phyloP scores from a whole-genome alignment of 2,329 filamentous ascomycete genomes.

The Calonectria crousiana region DNA sequence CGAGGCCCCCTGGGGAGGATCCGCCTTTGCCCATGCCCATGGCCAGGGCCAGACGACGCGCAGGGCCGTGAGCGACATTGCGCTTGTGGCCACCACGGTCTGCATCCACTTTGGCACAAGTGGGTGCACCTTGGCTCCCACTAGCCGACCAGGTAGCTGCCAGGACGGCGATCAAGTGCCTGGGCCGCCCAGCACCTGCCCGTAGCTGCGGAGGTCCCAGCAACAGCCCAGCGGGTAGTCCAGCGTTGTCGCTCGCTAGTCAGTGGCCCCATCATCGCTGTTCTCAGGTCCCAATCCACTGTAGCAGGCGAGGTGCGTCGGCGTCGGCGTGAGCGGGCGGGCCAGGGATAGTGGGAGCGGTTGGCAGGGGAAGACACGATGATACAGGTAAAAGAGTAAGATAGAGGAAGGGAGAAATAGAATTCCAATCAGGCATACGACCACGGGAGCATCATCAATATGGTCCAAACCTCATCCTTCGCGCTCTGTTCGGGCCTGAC shows the following conservation, averaged over 20 bases:
- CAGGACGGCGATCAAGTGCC: conserved; percentile 21
- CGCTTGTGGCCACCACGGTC: conserved; percentile 7
- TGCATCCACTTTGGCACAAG: conserved; percentile 24
- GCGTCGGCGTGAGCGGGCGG: not conserved
- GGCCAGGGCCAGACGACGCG: not conserved
- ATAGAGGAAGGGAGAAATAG: not conserved
- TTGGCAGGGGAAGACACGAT: not conserved
- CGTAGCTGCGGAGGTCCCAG: conserved; percentile 4
- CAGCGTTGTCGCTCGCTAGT: conserved; percentile 16
- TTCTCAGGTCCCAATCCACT: not conserved
- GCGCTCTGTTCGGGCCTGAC: not conserved
- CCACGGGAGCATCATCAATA: not conserved
- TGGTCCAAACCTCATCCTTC: not conserved
- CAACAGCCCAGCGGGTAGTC: conserved; percentile 7
- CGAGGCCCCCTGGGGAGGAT: conserved; percentile 13
- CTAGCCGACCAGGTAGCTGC: conserved; percentile 16
- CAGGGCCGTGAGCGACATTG: conserved; percentile 15
- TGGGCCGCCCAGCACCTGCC: conserved; percentile 13
- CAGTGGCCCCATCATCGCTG: not conserved
- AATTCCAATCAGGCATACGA: not conserved
- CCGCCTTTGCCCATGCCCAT: conserved; percentile 4
- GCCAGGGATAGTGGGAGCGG: not conserved
- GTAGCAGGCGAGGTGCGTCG: not conserved
- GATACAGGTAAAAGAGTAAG: not conserved
- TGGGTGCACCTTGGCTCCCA: conserved; percentile 3